Conservation (phyloP, 108 stramenopile species). For the Seminavis robusta region DNA sequence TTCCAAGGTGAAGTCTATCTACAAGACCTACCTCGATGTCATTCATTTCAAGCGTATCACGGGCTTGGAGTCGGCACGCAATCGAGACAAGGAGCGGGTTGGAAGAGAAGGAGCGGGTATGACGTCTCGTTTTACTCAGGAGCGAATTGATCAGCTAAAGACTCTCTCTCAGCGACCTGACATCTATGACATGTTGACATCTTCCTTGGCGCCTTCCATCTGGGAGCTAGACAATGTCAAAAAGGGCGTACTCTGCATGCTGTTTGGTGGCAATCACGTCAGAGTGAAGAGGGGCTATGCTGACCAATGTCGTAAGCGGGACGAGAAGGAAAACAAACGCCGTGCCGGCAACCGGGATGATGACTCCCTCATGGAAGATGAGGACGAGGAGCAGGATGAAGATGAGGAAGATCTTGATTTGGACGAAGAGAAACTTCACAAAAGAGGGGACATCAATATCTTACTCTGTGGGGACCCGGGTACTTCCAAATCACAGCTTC, state of each 20-base stretch:
- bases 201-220: constrained; percentile 94
- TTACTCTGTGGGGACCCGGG: constrained; percentile 98
- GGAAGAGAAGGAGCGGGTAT: constrained; percentile 14
- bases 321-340: constrained; percentile 24
- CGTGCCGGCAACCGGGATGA: constrained; percentile 25
- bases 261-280: constrained; percentile 93
- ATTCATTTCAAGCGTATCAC: constrained; percentile 87
- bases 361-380: constrained; percentile 35
- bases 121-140: constrained; percentile 34
- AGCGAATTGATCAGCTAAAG: constrained; percentile 68
- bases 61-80: constrained; percentile 40
- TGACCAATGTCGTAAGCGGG: constrained; percentile 28
- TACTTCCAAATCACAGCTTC: constrained; percentile 95
- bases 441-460: constrained; percentile 98
- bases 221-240: constrained; percentile 99
- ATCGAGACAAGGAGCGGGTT: constrained; percentile 11
- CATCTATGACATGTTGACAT: constrained; percentile 84
- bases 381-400: constrained; percentile 33
- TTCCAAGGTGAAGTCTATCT: constrained; percentile 85
- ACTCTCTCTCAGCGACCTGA: constrained; percentile 64
- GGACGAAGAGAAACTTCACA: constrained; percentile 46
- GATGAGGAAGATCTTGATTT: neutral
- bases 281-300: constrained; percentile 33
- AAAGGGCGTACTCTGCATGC: constrained; percentile 96
- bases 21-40: constrained; percentile 98